phyloP scores from a whole-genome alignment of 2,329 filamentous ascomycete species.

The Paramyrothecium sp. region DNA sequence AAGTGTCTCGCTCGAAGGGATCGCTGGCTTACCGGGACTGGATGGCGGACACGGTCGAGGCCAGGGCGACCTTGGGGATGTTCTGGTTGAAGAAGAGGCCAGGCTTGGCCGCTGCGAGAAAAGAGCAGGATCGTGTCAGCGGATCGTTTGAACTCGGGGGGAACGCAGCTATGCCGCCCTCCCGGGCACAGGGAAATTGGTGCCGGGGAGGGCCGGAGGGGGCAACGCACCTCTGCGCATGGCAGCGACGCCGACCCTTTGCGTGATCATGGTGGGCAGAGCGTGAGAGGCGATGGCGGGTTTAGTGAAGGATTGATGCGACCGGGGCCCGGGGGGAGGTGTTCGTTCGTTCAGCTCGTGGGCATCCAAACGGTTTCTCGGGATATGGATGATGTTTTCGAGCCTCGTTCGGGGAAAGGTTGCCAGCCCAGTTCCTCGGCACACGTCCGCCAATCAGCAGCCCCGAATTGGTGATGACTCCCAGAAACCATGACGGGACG shows the following conservation, averaged over 20 bases:
- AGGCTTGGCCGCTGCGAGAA: conserved; percentile 39
- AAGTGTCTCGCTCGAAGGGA: background rate
- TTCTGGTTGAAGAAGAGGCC: conserved; percentile 46
- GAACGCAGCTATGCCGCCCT: background rate
- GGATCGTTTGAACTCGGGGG: background rate
- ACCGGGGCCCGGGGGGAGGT: conserved; percentile 10
- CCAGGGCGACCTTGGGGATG: conserved; percentile 44
- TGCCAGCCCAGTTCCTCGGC: conserved; percentile 39
- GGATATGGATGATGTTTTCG: background rate
- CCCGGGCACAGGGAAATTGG: background rate
- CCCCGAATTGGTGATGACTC: conserved; percentile 33
- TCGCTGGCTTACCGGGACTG: conserved; percentile 43
- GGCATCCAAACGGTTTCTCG: background rate
- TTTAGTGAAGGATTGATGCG: background rate
- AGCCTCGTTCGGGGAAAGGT: background rate
- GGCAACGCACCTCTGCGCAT: conserved; percentile 54
- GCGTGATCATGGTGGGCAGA: conserved; percentile 50
- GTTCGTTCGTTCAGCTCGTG: conserved; percentile 14
- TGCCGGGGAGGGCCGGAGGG: background rate
- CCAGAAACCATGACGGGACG: background rate
- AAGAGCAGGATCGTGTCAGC: too few relatives aligned
- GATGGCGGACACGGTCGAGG: conserved; percentile 38
- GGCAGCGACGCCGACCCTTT: conserved; percentile 57
- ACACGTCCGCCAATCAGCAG: conserved; percentile 36
- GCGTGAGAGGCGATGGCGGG: conserved; percentile 2